Evolutionary conservation across 2,329 filamentous ascomycete species (phyloP).

Genomic region (Colletotrichum sansevieriae): DNA sequence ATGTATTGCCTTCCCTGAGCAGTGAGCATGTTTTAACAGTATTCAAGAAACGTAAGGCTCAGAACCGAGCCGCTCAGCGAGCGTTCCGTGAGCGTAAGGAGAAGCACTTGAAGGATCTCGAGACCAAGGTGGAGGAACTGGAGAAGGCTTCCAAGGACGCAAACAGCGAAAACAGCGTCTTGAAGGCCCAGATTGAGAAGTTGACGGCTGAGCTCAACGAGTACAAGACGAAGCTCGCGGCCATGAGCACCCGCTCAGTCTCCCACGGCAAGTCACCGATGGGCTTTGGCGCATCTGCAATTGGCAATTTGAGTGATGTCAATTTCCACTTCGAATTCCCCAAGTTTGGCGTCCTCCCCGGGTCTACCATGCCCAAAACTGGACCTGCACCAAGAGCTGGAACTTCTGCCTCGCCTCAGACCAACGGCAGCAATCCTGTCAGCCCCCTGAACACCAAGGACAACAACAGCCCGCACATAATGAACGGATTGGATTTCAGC

Average conservation of each 20-base stretch:
- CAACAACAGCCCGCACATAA: slow-evolving; percentile 50
- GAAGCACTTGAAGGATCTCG: slow-evolving; percentile 87
- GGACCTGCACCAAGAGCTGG: slow-evolving; percentile 8
- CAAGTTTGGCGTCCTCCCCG: slow-evolving; percentile 84
- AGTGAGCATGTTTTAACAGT: slow-evolving; percentile 6
- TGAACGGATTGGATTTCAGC: slow-evolving; percentile 44
- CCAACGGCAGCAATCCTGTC: slow-evolving; percentile 48
- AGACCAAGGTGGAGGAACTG: slow-evolving; percentile 80
- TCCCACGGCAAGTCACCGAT: slow-evolving; percentile 54
- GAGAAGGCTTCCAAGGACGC: slow-evolving; percentile 87
- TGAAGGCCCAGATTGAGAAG: slow-evolving; percentile 90
- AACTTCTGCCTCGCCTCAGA: slow-evolving; percentile 37
- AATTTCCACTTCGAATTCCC: slow-evolving; percentile 98
- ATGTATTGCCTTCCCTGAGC: slow-evolving; percentile 56
- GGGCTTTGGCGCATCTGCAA: slow-evolving; percentile 60
- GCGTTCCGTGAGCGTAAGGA: slow-evolving; percentile 97
- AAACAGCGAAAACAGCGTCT: slow-evolving; percentile 85
- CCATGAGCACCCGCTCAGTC: slow-evolving; percentile 57
- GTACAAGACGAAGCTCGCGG: slow-evolving; percentile 87
- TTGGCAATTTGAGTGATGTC: slow-evolving; percentile 76
- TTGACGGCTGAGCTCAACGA: slow-evolving; percentile 87
- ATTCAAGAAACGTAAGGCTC: slow-evolving; percentile 89
- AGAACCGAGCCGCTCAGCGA: slow-evolving; percentile 92
- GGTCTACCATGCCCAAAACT: slow-evolving; percentile 52
- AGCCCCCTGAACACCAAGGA: slow-evolving; percentile 53